A percentile compares a stretch with the other conserved stretches of the same genome.
Evolutionary conservation across 257 asterid genomes (phyloP).

Genomic region (Thymus mandschuricus): DNA sequence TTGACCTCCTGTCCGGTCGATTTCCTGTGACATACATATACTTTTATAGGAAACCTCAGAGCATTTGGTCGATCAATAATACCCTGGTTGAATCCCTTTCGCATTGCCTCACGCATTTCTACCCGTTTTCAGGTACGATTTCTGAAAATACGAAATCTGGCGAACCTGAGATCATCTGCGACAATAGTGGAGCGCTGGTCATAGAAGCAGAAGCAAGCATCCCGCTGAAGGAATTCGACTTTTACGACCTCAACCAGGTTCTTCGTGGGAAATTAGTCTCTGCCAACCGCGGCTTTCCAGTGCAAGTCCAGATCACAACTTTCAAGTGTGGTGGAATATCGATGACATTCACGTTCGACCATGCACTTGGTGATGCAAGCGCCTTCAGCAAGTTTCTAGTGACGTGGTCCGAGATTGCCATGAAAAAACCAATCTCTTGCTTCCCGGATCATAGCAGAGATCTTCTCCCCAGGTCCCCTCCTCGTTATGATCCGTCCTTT

Average conservation of each 20-base stretch:
- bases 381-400: constrained; percentile 56
- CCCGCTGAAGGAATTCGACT: constrained; percentile 40
- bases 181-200: constrained; percentile 53
- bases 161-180: constrained; percentile 59
- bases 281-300: constrained; percentile 30
- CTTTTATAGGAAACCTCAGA: constrained; percentile 34
- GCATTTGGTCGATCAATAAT: constrained; percentile 1
- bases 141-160: constrained; percentile 38
- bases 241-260: constrained; percentile 48
- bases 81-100: constrained; percentile 48
- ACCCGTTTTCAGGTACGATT: constrained; percentile 58
- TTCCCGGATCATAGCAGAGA: constrained; percentile 47
- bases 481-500: constrained; percentile 43
- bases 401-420: constrained; percentile 56
- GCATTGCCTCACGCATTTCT: constrained; percentile 47
- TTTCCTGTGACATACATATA: constrained; percentile 64
- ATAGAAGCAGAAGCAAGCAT: constrained; percentile 49
- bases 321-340: constrained; percentile 48
- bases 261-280: constrained; percentile 46
- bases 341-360: constrained; percentile 58
- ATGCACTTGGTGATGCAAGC: constrained; percentile 65
- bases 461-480: constrained; percentile 45
- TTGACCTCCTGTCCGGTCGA: constrained; percentile 65
- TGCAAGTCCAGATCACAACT: constrained; percentile 52
- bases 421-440: constrained; percentile 38